Evolutionary conservation across 805 yeast species (phyloP).

Genomic region (Wickerhamomyces xylosicus): DNA sequence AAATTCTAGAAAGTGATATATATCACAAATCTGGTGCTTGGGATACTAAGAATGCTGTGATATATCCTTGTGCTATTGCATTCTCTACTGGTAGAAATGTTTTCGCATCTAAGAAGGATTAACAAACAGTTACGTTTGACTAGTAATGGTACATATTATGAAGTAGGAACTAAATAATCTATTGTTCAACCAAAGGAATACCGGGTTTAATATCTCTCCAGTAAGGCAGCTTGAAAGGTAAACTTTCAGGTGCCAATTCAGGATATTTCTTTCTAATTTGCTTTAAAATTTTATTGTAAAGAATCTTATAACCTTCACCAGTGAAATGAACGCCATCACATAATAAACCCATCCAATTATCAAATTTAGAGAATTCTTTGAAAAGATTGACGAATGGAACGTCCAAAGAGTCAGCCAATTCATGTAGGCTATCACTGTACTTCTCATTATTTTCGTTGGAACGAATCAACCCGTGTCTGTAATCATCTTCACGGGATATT

Average conservation of each 20-base stretch:
- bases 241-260: conserved; percentile 31
- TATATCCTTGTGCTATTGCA: conserved; percentile 44
- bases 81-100: conserved; percentile 5
- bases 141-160: too few relatives aligned
- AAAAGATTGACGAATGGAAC: conserved; percentile 54
- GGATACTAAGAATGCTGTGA: conserved; percentile 56
- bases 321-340: conserved; percentile 54
- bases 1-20: conserved; percentile 51
- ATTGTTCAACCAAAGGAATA: too few relatives aligned
- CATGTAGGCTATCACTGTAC: conserved; percentile 41
- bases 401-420: conserved; percentile 32
- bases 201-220: conserved; percentile 28
- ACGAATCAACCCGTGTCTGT: conserved; percentile 32
- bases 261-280: conserved; percentile 36
- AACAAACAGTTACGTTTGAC: too few relatives aligned
- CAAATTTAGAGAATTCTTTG: conserved; percentile 28
- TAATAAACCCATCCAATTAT: conserved; percentile 30
- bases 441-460: conserved; percentile 30
- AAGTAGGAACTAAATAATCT: too few relatives aligned
- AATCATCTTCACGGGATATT: conserved; percentile 20
- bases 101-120: too few relatives aligned
- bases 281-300: conserved; percentile 32
- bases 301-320: conserved; percentile 39
- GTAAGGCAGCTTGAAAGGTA: conserved; percentile 26
- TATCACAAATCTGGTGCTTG: conserved; percentile 61